These are phyloP conservation scores for Calocybe gangraenosa DNA, from an alignment of 768 basidiomycete genomes.

Conservation along the genomic window DNA sequence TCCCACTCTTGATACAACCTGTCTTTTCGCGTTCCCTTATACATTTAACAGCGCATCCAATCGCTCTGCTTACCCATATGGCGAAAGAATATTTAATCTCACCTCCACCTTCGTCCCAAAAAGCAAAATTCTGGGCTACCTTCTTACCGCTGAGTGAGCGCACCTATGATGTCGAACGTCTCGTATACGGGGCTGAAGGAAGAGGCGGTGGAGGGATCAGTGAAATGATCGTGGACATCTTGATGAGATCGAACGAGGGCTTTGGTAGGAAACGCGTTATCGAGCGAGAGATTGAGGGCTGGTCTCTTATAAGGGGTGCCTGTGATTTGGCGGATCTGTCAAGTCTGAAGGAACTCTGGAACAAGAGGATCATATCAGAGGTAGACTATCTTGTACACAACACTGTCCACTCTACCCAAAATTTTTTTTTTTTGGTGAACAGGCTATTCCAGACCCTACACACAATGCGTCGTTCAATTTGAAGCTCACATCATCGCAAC, in stretches of 20 bases:
- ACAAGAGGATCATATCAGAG: conserved; percentile 29
- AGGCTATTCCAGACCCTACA: conserved; percentile 53
- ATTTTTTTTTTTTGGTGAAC: conserved; percentile 1
- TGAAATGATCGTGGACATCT: conserved; percentile 61
- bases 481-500: conserved; percentile 76
- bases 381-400: too few relatives aligned
- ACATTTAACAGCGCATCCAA: conserved; percentile 66
- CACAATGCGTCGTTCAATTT: conserved; percentile 86
- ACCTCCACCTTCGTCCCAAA: conserved; percentile 59
- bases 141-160: conserved; percentile 70
- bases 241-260: conserved; percentile 43
- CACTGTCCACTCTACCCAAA: neutral
- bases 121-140: conserved; percentile 77
- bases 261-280: conserved; percentile 46
- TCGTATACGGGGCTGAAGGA: conserved; percentile 56
- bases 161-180: conserved; percentile 48
- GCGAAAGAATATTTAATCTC: conserved; percentile 65
- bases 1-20: conserved; percentile 55
- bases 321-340: conserved; percentile 50
- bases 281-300: conserved; percentile 63
- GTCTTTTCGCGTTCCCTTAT: conserved; percentile 61
- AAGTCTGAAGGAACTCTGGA: conserved; percentile 45
- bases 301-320: conserved; percentile 36
- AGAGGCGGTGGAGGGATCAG: conserved; percentile 40
- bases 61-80: conserved; percentile 63